phyloP scores from a whole-genome alignment of 345 rosid species.

The Combretum micranthum region DNA sequence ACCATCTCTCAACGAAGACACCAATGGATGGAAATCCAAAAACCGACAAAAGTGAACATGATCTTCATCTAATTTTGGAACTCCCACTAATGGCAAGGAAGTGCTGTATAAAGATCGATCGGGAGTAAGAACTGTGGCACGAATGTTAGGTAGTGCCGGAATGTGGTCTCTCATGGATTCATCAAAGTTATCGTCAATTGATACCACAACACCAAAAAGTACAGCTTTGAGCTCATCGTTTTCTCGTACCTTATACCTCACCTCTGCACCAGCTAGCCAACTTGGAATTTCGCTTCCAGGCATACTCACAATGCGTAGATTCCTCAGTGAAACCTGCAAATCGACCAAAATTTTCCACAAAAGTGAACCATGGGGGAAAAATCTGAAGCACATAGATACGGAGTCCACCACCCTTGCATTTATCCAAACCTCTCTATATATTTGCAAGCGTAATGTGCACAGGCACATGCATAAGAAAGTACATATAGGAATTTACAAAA shows the following conservation, averaged over 20 bases:
- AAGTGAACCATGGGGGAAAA: no score
- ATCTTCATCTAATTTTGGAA: slow-evolving; percentile 36
- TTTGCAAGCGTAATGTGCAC: not conserved
- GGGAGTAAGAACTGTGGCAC: slow-evolving; percentile 29
- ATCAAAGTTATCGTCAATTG: slow-evolving; percentile 23
- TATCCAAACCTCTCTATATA: not conserved
- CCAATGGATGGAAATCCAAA: slow-evolving; percentile 24
- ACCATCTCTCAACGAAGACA: slow-evolving; percentile 27
- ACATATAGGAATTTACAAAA: no score
- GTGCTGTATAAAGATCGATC: not conserved
- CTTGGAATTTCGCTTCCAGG: slow-evolving; percentile 57
- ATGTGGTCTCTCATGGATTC: slow-evolving; percentile 25
- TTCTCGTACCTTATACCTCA: slow-evolving; percentile 22
- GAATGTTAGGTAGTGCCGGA: slow-evolving; percentile 31
- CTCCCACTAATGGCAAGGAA: slow-evolving; percentile 30
- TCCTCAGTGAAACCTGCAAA: slow-evolving; percentile 38
- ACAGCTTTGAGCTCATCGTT: slow-evolving; percentile 36
- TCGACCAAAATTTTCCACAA: not conserved
- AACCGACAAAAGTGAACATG: slow-evolving; percentile 55
- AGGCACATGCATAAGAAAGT: no score
- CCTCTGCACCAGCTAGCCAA: slow-evolving; percentile 39
- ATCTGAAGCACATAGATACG: no score
- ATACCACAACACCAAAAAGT: slow-evolving; percentile 39
- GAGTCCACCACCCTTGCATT: not conserved
- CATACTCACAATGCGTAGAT: slow-evolving; percentile 29